These are phyloP conservation scores for Lenwebbia sp. DNA, from an alignment of 345 rosid genomes.

Conservation along the genomic window DNA sequence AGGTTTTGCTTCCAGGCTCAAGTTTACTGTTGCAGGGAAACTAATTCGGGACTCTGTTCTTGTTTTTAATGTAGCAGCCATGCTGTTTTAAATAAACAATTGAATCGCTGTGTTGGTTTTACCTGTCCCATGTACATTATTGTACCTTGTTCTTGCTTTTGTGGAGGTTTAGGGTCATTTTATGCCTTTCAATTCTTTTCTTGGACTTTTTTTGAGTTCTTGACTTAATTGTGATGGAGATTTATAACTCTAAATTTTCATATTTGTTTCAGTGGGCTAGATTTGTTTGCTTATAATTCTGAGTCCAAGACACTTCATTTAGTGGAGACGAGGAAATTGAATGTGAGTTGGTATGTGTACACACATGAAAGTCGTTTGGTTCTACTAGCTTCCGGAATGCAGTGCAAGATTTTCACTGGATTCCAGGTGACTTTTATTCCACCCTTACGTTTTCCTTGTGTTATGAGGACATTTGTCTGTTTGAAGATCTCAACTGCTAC, in stretches of 20 bases:
- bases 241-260: background rate
- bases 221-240: background rate
- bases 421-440: constrained; percentile 51
- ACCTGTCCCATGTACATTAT: background rate
- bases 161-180: background rate
- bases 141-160: background rate
- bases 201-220: background rate
- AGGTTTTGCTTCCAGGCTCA: background rate
- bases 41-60: background rate
- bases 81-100: background rate
- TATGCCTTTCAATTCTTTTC: background rate
- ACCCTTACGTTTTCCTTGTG: background rate
- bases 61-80: background rate
- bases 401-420: constrained; percentile 79
- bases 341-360: constrained; percentile 75
- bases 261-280: constrained; percentile 69
- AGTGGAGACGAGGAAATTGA: constrained; percentile 71
- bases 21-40: background rate
- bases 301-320: constrained; percentile 50
- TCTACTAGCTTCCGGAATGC: constrained; percentile 98
- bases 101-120: background rate
- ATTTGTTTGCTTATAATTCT: constrained; percentile 60
- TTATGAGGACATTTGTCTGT: background rate
- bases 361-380: constrained; percentile 95
- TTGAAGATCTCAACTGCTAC: background rate